A percentile compares a stretch with the other conserved stretches of the same genome.
phyloP scores from a whole-genome alignment of 306 rosid genomes.

The Phaseolus lunatus region DNA sequence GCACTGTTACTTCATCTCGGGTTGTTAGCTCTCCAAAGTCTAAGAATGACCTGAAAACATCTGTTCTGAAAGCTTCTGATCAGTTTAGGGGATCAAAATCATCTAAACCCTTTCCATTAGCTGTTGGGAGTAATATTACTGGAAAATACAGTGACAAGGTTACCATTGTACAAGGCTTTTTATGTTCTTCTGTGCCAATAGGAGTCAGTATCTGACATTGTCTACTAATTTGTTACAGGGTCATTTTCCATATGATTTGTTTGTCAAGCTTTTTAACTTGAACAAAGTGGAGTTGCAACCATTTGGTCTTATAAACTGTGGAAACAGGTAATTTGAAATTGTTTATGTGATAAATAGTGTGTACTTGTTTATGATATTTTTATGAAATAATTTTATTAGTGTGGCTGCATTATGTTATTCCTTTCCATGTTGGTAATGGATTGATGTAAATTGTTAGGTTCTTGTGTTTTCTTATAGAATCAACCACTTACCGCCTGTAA shows the following conservation, averaged over 20 bases:
- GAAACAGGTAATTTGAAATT: slow-evolving; percentile 73
- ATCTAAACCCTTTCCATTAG: slow-evolving; percentile 50
- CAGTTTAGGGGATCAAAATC: slow-evolving; percentile 73
- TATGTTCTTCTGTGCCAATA: neutral
- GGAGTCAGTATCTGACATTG: slow-evolving; percentile 32
- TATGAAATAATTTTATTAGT: neutral
- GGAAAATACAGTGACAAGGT: slow-evolving; percentile 77
- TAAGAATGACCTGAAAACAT: slow-evolving; percentile 61
- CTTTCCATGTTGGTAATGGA: neutral
- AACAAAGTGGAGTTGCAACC: slow-evolving; percentile 76
- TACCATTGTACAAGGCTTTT: slow-evolving; percentile 30
- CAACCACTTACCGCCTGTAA: neutral
- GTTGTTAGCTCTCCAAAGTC: slow-evolving; percentile 55
- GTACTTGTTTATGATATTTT: neutral
- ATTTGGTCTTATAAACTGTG: slow-evolving; percentile 81
- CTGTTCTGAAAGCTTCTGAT: slow-evolving; percentile 69
- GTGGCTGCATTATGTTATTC: neutral
- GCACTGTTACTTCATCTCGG: slow-evolving; percentile 54
- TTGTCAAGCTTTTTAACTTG: slow-evolving; percentile 83
- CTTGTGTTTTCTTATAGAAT: slow-evolving; percentile 24
- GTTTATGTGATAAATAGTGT: neutral
- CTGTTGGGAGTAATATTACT: slow-evolving; percentile 56
- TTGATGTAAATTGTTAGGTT: slow-evolving; percentile 12
- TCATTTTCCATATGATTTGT: slow-evolving; percentile 72
- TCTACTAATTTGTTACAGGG: slow-evolving; percentile 60